phyloP scores from a whole-genome alignment of 441 rosid genomes.

The Rhodomyrtus psidioides region DNA sequence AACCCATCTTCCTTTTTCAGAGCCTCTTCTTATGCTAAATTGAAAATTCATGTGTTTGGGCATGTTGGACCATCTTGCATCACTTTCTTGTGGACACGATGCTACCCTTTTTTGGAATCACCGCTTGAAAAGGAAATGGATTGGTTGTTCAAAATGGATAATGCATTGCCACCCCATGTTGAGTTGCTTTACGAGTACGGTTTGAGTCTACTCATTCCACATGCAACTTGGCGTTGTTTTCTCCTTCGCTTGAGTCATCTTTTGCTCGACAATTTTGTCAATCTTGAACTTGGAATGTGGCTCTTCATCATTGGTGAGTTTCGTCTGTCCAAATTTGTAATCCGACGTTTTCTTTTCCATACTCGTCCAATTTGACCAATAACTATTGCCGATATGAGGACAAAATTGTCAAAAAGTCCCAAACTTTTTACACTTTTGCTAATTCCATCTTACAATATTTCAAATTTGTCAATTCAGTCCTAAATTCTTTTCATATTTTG shows the following conservation, averaged over 20 bases:
- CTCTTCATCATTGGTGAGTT: not conserved
- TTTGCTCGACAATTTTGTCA: not conserved
- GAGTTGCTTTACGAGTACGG: not conserved
- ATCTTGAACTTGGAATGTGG: not conserved
- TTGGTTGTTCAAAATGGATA: conserved; percentile 3
- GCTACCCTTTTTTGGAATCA: conserved; percentile 18
- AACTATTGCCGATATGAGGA: not conserved
- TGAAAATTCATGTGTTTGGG: not conserved
- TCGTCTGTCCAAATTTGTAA: not conserved
- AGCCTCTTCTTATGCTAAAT: not conserved
- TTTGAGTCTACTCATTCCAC: not conserved
- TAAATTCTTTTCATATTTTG: too few relatives aligned
- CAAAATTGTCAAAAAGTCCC: too few relatives aligned
- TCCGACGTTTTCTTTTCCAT: not conserved
- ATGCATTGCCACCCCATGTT: not conserved
- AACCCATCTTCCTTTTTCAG: not conserved
- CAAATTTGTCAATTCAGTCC: too few relatives aligned
- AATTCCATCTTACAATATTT: too few relatives aligned
- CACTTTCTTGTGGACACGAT: conserved; percentile 3
- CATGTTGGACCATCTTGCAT: not conserved
- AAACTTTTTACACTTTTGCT: too few relatives aligned
- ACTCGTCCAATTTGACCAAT: not conserved
- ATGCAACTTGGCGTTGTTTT: not conserved
- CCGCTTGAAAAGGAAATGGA: conserved; percentile 1
- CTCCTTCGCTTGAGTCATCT: not conserved